phyloP scores from a whole-genome alignment of 2,329 filamentous ascomycete species.

The Rhynchosporium agropyri region DNA sequence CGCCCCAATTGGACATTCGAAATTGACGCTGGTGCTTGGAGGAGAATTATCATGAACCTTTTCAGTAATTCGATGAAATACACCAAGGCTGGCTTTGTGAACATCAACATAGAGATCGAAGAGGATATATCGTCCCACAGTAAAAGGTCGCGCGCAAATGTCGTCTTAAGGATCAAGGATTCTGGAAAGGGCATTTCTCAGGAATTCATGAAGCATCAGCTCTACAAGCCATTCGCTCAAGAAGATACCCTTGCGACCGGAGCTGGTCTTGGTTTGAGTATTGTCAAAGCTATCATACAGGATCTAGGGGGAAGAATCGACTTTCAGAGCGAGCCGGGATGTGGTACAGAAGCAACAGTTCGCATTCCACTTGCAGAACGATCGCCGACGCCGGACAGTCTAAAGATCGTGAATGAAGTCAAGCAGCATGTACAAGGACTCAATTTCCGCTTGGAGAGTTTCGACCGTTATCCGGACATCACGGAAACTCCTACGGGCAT shows the following conservation, averaged over 20 bases:
- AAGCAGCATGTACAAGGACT: slow-evolving; percentile 28
- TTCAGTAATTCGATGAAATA: slow-evolving; percentile 67
- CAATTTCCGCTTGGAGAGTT: slow-evolving; percentile 35
- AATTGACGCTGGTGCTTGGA: slow-evolving; percentile 56
- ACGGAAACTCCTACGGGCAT: slow-evolving; percentile 40
- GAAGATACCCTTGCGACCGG: slow-evolving; percentile 63
- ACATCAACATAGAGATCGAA: slow-evolving; percentile 45
- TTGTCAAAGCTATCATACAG: slow-evolving; percentile 63
- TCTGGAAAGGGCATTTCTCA: slow-evolving; percentile 66
- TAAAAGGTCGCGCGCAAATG: slow-evolving; percentile 26
- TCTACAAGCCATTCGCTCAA: slow-evolving; percentile 66
- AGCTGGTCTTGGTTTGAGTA: slow-evolving; percentile 63
- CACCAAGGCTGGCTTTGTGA: slow-evolving; percentile 55
- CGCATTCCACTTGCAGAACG: slow-evolving; percentile 34
- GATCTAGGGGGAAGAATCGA: slow-evolving; percentile 62
- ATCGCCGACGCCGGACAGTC: slow-evolving; percentile 20
- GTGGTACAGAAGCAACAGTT: slow-evolving; percentile 55
- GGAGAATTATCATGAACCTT: slow-evolving; percentile 60
- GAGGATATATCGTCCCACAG: slow-evolving; percentile 28
- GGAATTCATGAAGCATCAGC: slow-evolving; percentile 59
- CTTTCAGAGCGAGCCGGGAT: slow-evolving; percentile 54
- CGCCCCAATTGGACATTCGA: slow-evolving; percentile 54
- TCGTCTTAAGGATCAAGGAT: slow-evolving; percentile 56
- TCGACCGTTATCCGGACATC: slow-evolving; percentile 40
- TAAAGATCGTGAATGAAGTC: slow-evolving; percentile 29